Percentiles rank a stretch among this genome's conserved stretches.
These are phyloP conservation scores for Aspergillus sp. DNA, from an alignment of 2,329 filamentous ascomycete genomes.

Conservation along the genomic window DNA sequence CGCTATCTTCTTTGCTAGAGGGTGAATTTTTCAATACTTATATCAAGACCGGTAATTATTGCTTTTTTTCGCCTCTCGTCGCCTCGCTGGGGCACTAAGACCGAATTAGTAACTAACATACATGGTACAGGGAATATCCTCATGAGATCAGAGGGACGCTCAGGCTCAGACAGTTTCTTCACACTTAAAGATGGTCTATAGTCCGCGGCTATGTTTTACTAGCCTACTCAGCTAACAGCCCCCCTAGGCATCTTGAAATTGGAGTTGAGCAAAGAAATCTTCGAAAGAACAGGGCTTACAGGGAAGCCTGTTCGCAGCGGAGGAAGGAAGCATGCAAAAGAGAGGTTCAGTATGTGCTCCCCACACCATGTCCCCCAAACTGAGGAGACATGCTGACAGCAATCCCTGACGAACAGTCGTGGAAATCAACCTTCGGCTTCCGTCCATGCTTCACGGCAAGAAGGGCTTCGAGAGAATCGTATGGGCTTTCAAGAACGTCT, in stretches of 20 bases:
- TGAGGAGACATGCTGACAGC: conserved; percentile 15
- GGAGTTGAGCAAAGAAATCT: conserved; percentile 77
- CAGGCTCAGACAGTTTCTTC: conserved; percentile 71
- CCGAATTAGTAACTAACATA: neutral
- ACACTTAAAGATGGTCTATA: conserved; percentile 66
- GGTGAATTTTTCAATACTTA: conserved; percentile 80
- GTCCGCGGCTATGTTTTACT: neutral
- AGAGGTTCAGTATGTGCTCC: conserved; percentile 67
- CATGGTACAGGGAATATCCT: conserved; percentile 67
- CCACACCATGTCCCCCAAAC: neutral
- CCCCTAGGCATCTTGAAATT: conserved; percentile 67
- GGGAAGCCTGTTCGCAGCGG: conserved; percentile 66
- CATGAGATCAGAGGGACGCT: conserved; percentile 79
- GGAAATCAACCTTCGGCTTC: conserved; percentile 70
- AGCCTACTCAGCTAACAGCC: conserved; percentile 6
- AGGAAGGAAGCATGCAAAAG: conserved; percentile 65
- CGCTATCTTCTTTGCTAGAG: conserved; percentile 69
- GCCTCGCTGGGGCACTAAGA: neutral
- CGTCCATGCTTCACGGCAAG: conserved; percentile 79
- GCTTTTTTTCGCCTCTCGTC: neutral
- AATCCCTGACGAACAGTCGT: conserved; percentile 58
- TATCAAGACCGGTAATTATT: conserved; percentile 69
- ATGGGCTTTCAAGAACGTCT: conserved; percentile 76
- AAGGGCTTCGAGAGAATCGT: conserved; percentile 77
- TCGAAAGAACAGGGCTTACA: conserved; percentile 77